Conservation (phyloP, 805 yeast genomes). For the Metschnikowia hibisci region DNA sequence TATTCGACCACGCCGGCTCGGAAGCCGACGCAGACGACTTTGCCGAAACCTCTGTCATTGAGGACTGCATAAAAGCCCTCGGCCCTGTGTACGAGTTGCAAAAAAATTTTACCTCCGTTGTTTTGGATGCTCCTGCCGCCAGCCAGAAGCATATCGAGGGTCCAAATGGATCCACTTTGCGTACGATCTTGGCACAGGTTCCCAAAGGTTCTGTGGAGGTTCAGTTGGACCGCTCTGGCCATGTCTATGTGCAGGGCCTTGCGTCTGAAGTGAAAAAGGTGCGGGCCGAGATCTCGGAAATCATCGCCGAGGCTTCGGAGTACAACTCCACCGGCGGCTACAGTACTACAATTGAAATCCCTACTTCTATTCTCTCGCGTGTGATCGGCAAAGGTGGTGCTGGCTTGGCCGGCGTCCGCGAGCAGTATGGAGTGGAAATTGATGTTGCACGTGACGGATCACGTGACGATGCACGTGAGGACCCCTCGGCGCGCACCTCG, state of each 20-base stretch:
- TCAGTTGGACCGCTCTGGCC: slow-evolving; percentile 47
- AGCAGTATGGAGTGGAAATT: slow-evolving; percentile 69
- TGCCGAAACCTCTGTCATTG: slow-evolving; percentile 49
- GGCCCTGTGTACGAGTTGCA: slow-evolving; percentile 58
- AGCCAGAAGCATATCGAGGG: slow-evolving; percentile 62
- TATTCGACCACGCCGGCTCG: slow-evolving; percentile 51
- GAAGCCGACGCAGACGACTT: slow-evolving; percentile 54
- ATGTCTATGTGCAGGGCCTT: slow-evolving; percentile 67
- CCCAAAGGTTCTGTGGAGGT: slow-evolving; percentile 42
- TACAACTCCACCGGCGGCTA: slow-evolving; percentile 40
- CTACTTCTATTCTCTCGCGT: slow-evolving; percentile 65
- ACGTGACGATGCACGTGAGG: slow-evolving; percentile 36
- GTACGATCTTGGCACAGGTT: slow-evolving; percentile 34
- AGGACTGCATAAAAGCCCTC: slow-evolving; percentile 51
- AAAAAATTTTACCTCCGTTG: slow-evolving; percentile 46
- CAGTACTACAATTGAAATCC: slow-evolving; percentile 52
- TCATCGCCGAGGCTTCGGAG: slow-evolving; percentile 54
- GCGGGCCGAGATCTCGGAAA: slow-evolving; percentile 47
- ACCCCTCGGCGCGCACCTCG: slow-evolving; percentile 33
- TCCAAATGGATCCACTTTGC: slow-evolving; percentile 57
- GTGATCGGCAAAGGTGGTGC: slow-evolving; percentile 89
- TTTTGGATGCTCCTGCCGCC: slow-evolving; percentile 47
- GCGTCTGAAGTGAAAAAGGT: slow-evolving; percentile 57
- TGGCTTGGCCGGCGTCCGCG: slow-evolving; percentile 61
- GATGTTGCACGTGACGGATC: slow-evolving; percentile 55